Conservation (phyloP, 768 basidiomycete genomes). For the Podaxis sp. region DNA sequence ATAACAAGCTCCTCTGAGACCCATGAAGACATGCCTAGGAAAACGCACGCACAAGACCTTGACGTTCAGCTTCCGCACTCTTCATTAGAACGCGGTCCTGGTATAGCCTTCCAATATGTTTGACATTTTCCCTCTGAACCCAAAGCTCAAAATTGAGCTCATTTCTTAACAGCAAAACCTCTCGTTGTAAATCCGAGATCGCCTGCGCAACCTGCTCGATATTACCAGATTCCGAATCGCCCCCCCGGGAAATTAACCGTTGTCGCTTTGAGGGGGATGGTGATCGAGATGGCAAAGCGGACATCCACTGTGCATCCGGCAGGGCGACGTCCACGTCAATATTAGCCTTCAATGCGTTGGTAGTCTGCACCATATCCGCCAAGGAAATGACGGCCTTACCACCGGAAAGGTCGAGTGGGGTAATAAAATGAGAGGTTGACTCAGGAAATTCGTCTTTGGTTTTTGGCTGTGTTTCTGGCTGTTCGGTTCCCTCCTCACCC, state of each 20-base stretch:
- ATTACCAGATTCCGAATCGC: slow-evolving; percentile 17
- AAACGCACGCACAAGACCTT: slow-evolving; percentile 61
- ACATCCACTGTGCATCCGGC: slow-evolving; percentile 50
- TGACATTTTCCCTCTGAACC: slow-evolving; percentile 77
- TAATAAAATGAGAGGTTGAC: slow-evolving; percentile 26
- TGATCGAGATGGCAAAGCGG: slow-evolving; percentile 29
- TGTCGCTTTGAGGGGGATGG: slow-evolving; percentile 12
- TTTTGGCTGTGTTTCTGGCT: neutral
- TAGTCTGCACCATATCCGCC: slow-evolving; percentile 74
- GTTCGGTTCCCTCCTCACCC: neutral
- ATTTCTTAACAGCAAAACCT: slow-evolving; percentile 70
- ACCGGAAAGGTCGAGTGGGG: slow-evolving; percentile 36
- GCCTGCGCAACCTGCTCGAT: slow-evolving; percentile 59
- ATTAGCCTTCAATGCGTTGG: slow-evolving; percentile 72
- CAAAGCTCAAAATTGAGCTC: slow-evolving; percentile 87
- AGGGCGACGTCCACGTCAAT: slow-evolving; percentile 60
- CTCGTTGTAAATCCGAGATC: slow-evolving; percentile 71
- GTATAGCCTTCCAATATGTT: slow-evolving; percentile 80
- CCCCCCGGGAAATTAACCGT: neutral
- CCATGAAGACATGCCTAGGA: slow-evolving; percentile 2
- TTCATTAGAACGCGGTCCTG: slow-evolving; percentile 70
- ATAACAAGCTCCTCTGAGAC: neutral
- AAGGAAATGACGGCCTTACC: slow-evolving; percentile 53
- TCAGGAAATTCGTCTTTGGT: neutral
- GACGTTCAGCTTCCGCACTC: slow-evolving; percentile 79